Base-by-base conservation (phyloP, 2,329 filamentous ascomycete species). In the Fusarium vanettenii region DNA sequence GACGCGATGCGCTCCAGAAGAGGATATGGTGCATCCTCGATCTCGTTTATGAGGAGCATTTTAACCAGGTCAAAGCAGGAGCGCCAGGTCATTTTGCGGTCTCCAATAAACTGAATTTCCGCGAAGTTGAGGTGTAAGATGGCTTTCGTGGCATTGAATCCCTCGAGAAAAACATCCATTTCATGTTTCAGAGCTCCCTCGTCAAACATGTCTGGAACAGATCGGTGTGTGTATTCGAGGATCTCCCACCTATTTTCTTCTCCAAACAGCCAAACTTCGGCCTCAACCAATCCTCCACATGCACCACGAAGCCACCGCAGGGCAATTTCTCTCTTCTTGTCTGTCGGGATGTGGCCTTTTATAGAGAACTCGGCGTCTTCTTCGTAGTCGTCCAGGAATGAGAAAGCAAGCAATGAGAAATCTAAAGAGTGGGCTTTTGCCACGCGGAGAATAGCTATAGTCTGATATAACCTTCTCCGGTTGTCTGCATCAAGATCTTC, bases 321-420 rank as follows among this genome's bases (percentile, higher is more conserved):
- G 3, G 45, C 3, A 27, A 3, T 10, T n/a, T 8, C 6, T 52
- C n/a, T 4, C 3, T 4, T 14, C 20, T 33, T n/a, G 14, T 20
- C 22, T 29, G 29, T 5, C 14, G 33, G 25, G 6, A 67, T 48
- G 4, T 20, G 10, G 4, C 33, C 39, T 3, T 22, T 39, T 0
- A 16, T 25, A 1, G 65, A 45, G 3, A 67, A 33, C 1, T 37
- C 14, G 2, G 22, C 4, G n/a, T 64, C 48, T n/a, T 18, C 10
- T n/a, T 48, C 29, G 10, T 67, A 67, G 1, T 67, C 60, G 5
- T 67, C 48, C 6, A 67, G 16, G 37, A 64, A 67, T 16, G 65
- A 67, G 5, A 56, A 67, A 3, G 31, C 65, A 2, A 67, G 31
- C 18, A 67, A 22, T 18, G 48, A 11, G 1, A 67, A 25, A 2